Evolutionary conservation across 2,329 filamentous ascomycete species (phyloP).

Genomic region (Calonectria hawksworthii): DNA sequence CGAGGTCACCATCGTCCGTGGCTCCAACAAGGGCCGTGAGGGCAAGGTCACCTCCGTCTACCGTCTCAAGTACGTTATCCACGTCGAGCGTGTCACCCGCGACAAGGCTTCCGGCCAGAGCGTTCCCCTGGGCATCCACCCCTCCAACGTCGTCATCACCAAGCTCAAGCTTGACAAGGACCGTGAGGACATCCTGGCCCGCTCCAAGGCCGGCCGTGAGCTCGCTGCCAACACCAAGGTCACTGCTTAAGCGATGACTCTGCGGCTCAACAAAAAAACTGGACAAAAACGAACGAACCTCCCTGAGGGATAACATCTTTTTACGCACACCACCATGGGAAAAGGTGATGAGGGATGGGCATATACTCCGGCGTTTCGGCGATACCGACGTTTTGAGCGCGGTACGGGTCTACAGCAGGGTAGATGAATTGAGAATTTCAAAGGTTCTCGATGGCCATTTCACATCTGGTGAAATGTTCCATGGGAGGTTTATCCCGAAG

Average conservation of each 20-base stretch:
- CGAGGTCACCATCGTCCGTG: constrained; percentile 93
- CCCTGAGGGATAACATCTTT: constrained; percentile 39
- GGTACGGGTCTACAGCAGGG: constrained; percentile 53
- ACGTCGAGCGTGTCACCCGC: constrained; percentile 95
- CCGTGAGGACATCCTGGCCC: constrained; percentile 88
- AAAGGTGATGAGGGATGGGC: constrained; percentile 52
- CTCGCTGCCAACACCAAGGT: constrained; percentile 79
- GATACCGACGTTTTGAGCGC: constrained; percentile 47
- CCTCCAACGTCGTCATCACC: constrained; percentile 97
- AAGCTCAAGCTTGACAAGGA: constrained; percentile 99
- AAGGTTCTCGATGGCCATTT: constrained; percentile 79
- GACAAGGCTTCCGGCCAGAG: constrained; percentile 98
- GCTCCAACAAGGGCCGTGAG: constrained; percentile 96
- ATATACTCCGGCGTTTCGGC: constrained; percentile 57
- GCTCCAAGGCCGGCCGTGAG: constrained; percentile 86
- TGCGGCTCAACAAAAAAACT: constrained; percentile 39
- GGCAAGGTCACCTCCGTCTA: constrained; percentile 98
- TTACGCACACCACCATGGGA: constrained; percentile 40
- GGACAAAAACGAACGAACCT: constrained; percentile 36
- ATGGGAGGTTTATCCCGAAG: constrained; percentile 84
- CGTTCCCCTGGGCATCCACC: constrained; percentile 93
- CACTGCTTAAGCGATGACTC: constrained; percentile 62
- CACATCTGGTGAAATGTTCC: constrained; percentile 79
- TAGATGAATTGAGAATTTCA: constrained; percentile 61
- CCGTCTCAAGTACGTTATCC: constrained; percentile 97